Percentiles rank a stretch among this genome's conserved stretches.
phyloP scores from a whole-genome alignment of 2,329 filamentous ascomycete genomes.

The Uncinocarpus reesii region DNA sequence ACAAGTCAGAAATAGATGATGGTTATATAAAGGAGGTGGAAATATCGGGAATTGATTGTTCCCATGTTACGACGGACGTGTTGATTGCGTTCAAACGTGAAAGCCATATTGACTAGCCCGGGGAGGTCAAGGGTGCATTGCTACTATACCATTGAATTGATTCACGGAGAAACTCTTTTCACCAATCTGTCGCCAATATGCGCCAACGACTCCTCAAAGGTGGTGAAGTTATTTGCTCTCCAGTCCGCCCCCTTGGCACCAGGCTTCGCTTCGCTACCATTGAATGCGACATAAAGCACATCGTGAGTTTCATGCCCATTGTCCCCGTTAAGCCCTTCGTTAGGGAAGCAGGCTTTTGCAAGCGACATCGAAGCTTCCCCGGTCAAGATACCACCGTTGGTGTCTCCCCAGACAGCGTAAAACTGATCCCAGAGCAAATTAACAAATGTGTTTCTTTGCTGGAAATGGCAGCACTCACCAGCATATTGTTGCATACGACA shows the following conservation, averaged over 20 bases:
- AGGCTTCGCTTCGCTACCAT: constrained; percentile 47
- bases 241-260: constrained; percentile 46
- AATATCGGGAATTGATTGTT: too few relatives aligned
- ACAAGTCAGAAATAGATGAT: too few relatives aligned
- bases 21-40: too few relatives aligned
- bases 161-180: not conserved
- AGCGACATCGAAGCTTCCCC: constrained; percentile 51
- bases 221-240: constrained; percentile 40
- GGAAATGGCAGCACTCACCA: constrained; percentile 28
- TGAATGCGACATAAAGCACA: constrained; percentile 54
- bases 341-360: constrained; percentile 48
- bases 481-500: constrained; percentile 43
- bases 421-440: constrained; percentile 26
- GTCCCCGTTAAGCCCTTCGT: constrained; percentile 43
- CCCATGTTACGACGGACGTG: too few relatives aligned
- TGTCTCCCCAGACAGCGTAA: constrained; percentile 54
- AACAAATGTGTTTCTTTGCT: not conserved
- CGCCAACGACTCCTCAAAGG: constrained; percentile 35
- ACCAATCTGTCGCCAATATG: constrained; percentile 18
- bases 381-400: constrained; percentile 47
- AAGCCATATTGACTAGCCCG: too few relatives aligned
- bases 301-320: constrained; percentile 48
- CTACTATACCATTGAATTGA: too few relatives aligned
- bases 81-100: too few relatives aligned
- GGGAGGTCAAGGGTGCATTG: too few relatives aligned